A percentile compares a stretch with the other conserved stretches of the same genome.
Evolutionary conservation across 2,329 filamentous ascomycete genomes (phyloP).

Genomic region (Akanthomyces lecanii): DNA sequence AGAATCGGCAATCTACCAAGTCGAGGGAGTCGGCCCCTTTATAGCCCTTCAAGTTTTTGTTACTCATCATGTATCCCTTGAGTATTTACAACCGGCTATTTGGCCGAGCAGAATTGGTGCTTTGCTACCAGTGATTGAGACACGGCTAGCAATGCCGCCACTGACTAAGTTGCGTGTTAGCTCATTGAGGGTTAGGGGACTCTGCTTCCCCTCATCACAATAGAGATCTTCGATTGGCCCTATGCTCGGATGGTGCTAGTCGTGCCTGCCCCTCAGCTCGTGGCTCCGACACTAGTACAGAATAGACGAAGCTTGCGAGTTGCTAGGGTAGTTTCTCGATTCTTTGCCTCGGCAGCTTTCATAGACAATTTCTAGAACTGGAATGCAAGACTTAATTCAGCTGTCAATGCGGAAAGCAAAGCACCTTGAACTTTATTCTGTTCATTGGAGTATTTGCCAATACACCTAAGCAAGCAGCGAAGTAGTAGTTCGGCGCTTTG

Average conservation of each 20-base stretch:
- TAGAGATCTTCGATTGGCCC: not conserved
- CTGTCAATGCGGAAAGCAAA: not conserved
- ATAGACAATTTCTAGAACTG: not conserved
- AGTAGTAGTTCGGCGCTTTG: too few relatives aligned
- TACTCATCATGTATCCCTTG: too few relatives aligned
- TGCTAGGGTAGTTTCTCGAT: not conserved
- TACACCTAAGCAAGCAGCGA: too few relatives aligned
- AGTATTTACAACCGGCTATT: too few relatives aligned
- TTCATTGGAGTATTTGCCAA: too few relatives aligned
- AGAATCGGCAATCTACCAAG: not conserved
- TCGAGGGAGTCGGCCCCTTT: not conserved
- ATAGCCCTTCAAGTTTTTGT: not conserved
- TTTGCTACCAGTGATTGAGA: not conserved
- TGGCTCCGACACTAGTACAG: not conserved
- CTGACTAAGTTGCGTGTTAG: not conserved
- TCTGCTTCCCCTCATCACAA: conserved; percentile 14
- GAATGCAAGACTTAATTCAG: not conserved
- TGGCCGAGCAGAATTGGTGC: too few relatives aligned
- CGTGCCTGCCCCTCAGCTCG: not conserved
- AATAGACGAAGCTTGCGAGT: not conserved
- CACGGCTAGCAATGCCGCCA: too few relatives aligned
- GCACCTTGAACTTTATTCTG: too few relatives aligned
- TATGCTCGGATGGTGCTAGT: not conserved
- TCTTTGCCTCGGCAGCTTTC: not conserved
- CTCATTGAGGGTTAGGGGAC: not conserved